phyloP scores from a whole-genome alignment of 169 alveolate species.

The Plasmodium vivax region DNA sequence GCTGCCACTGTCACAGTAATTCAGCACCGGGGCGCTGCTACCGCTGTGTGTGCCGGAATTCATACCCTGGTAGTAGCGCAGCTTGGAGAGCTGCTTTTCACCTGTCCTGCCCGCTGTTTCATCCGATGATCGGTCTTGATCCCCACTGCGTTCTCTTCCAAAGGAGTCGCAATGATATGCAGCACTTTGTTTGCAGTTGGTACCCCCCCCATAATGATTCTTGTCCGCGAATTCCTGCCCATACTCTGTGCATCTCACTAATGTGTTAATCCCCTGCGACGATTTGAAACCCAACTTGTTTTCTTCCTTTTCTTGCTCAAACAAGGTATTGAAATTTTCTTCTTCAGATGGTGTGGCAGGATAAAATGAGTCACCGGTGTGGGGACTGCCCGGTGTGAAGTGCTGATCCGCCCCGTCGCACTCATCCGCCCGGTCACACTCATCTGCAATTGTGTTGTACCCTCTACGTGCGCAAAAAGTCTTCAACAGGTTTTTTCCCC shows the following conservation, averaged over 20 bases:
- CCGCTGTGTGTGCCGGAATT: conserved; percentile 3
- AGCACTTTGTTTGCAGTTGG: background rate
- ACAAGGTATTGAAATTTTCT: background rate
- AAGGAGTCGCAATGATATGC: background rate
- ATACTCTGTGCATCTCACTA: background rate
- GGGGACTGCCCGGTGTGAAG: background rate
- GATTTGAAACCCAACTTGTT: background rate
- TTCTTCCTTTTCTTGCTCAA: background rate
- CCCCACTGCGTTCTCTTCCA: background rate
- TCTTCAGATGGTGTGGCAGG: background rate
- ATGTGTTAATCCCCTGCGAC: background rate
- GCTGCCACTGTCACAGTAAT: conserved; percentile 7
- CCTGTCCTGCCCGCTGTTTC: background rate
- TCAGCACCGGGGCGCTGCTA: background rate
- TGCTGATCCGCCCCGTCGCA: background rate
- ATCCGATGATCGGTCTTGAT: background rate
- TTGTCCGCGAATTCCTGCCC: background rate
- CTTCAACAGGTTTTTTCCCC: background rate
- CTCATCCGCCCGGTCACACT: background rate
- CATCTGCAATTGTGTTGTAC: background rate
- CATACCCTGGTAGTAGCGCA: conserved; percentile 4
- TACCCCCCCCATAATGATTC: background rate
- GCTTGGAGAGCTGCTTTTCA: background rate
- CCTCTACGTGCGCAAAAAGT: background rate
- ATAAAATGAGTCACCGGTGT: background rate